These are phyloP conservation scores for Priceomyces melissophilus DNA, from an alignment of 805 yeast genomes.

Conservation along the genomic window DNA sequence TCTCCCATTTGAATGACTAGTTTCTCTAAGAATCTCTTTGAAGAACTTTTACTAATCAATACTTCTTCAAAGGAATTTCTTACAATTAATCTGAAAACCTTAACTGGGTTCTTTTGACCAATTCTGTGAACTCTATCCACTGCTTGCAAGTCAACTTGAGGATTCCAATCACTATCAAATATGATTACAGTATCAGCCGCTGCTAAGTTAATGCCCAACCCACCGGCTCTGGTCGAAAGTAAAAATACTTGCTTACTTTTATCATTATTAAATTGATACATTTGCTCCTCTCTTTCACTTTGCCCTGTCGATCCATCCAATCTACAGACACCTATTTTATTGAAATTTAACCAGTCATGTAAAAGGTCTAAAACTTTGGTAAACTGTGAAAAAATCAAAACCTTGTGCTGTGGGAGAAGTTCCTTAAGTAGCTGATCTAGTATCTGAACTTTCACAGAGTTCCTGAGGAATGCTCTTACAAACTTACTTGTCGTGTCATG, in stretches of 20 bases:
- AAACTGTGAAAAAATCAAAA: conserved; percentile 85
- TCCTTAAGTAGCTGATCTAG: conserved; percentile 59
- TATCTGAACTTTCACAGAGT: conserved; percentile 72
- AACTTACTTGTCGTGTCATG: conserved; percentile 23
- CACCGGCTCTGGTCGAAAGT: conserved; percentile 91
- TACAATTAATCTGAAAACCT: conserved; percentile 73
- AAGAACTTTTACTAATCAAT: conserved; percentile 70
- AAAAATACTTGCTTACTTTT: conserved; percentile 51
- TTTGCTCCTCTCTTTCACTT: conserved; percentile 60
- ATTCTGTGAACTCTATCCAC: conserved; percentile 94
- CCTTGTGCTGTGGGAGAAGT: conserved; percentile 59
- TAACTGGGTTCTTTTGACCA: conserved; percentile 83
- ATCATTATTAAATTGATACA: conserved; percentile 46
- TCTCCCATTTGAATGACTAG: conserved; percentile 51
- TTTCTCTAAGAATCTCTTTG: conserved; percentile 75
- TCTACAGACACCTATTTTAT: conserved; percentile 48
- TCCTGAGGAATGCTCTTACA: conserved; percentile 32
- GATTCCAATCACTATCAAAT: conserved; percentile 96
- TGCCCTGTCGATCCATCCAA: conserved; percentile 77
- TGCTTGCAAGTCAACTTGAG: conserved; percentile 94
- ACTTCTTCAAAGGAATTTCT: conserved; percentile 82
- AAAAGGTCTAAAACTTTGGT: conserved; percentile 77
- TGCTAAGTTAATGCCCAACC: conserved; percentile 82
- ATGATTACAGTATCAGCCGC: conserved; percentile 88
- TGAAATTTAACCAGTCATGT: conserved; percentile 64